These are phyloP conservation scores for Monosporascus sp. DNA, from an alignment of 2,329 filamentous ascomycete species.

Conservation along the genomic window DNA sequence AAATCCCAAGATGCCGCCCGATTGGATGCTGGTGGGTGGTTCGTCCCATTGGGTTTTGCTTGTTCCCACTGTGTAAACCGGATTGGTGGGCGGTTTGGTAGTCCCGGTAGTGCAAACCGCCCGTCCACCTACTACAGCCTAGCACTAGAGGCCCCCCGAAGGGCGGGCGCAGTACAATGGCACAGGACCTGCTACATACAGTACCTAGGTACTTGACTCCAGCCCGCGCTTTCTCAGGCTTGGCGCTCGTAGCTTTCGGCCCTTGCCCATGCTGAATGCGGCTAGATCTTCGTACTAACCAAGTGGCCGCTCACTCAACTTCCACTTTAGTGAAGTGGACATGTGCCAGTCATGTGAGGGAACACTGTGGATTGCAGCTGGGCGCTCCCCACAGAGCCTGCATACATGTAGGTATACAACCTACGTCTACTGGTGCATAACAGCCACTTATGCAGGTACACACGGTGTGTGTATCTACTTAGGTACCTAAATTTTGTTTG, in stretches of 20 bases:
- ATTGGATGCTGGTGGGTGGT: neutral
- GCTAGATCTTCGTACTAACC: neutral
- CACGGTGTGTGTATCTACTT: too few species aligned
- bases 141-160: too few species aligned
- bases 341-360: neutral
- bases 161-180: too few species aligned
- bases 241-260: neutral
- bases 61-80: neutral
- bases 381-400: too few species aligned
- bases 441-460: too few species aligned
- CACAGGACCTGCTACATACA: too few species aligned
- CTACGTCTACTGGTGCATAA: too few species aligned
- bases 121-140: too few species aligned
- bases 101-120: too few species aligned
- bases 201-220: too few species aligned
- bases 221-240: neutral
- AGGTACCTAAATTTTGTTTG: too few species aligned
- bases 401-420: neutral
- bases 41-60: neutral
- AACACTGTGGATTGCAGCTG: neutral
- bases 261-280: neutral
- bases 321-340: neutral
- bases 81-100: neutral
- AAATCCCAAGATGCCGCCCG: constrained; percentile 2
- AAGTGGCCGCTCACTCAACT: too few species aligned